Evolutionary conservation across 2,329 filamentous ascomycete species (phyloP), one percentile per base, ranked within the genome.

Genomic region (Fusarium tjaetaba): DNA sequence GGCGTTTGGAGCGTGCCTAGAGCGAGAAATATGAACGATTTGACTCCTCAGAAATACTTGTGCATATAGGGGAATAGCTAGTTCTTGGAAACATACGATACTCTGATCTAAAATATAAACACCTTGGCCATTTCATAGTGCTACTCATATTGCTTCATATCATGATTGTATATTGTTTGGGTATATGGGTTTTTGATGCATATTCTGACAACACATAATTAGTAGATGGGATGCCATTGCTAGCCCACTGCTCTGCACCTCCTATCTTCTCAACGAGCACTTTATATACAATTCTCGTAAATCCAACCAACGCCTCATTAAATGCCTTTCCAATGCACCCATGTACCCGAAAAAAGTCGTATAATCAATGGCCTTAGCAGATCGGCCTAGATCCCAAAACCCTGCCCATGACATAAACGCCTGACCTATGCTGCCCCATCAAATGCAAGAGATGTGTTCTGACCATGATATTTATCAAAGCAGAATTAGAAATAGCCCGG

Each of bases 401-500:
- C 59, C 46, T 65, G 56, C 52, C 65, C 56, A 52, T 42, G 20
- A 73, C 60, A 75, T 53, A 73, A 80, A 80, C 79, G 78, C 79
- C 79, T 55, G 68, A 77, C 77, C 76, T 72, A 80, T 80, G 78
- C 72, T 74, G 69, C 59, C 38, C 56, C 67, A 70, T 64, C 49
- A 59, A 65, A 74, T 69, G 43, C 52, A 66, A 74, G 49, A 70
- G 51, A 71, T 71, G 36, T 52, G 59, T 46, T 69, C 46, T 67
- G 61, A 70, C 59, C 59, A 43, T 28, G 32, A 63, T 64, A 43
- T 42, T 66, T 49, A 55, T 69, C 57, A 66, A 46, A 56, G 28
- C 26, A 22, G 24, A 30, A 45, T 56, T 73, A 81, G 49, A 77
- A 78, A 60, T 83, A 81, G 28, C 82, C 82, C 10, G 85, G 85